Evolutionary conservation across 306 rosid species (phyloP).

Genomic region (Hylodesmum podocarpum): DNA sequence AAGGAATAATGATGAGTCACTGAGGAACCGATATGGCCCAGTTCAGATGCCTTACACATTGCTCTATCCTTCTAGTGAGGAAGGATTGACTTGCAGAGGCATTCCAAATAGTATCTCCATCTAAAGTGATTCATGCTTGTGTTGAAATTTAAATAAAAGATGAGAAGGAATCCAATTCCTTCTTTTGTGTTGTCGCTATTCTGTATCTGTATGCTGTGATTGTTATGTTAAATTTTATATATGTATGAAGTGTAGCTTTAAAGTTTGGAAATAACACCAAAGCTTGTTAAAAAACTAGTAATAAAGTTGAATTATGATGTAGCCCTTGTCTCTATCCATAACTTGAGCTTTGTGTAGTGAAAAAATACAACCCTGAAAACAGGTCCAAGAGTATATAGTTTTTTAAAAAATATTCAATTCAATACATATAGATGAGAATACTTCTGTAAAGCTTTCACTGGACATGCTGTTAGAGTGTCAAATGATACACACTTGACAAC

Average conservation of each 20-base stretch:
- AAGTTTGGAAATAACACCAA: background rate
- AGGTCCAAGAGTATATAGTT: too few relatives aligned
- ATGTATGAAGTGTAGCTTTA: background rate
- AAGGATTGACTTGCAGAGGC: constrained; percentile 68
- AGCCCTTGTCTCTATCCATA: too few relatives aligned
- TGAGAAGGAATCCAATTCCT: constrained; percentile 1
- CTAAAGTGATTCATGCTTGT: background rate
- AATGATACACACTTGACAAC: too few relatives aligned
- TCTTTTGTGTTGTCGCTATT: background rate
- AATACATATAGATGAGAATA: too few relatives aligned
- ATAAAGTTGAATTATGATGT: too few relatives aligned
- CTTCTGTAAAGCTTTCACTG: too few relatives aligned
- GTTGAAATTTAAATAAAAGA: background rate
- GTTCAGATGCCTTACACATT: constrained; percentile 73
- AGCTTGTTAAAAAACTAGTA: background rate
- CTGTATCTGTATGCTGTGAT: background rate
- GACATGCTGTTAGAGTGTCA: too few relatives aligned
- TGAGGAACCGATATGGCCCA: constrained; percentile 62
- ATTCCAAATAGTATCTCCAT: constrained; percentile 77
- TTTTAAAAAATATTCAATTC: too few relatives aligned
- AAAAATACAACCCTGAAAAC: too few relatives aligned
- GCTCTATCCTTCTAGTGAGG: constrained; percentile 63
- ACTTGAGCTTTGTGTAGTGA: too few relatives aligned
- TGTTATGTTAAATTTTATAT: too few relatives aligned
- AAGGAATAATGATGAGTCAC: constrained; percentile 50